These are phyloP conservation scores for Candida sonorensis DNA, from an alignment of 805 yeast species.

Conservation along the genomic window DNA sequence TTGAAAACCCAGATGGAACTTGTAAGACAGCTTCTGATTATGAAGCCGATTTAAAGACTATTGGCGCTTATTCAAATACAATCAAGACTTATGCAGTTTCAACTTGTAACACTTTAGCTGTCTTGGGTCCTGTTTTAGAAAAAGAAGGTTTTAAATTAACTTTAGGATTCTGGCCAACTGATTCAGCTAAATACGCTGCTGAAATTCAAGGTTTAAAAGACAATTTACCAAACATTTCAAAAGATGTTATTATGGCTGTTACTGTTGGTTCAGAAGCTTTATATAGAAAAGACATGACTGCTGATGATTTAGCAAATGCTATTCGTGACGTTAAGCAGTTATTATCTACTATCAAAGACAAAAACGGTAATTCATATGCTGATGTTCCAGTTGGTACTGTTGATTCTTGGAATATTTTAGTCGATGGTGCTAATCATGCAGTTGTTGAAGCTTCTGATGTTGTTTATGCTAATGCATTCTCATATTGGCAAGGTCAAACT, in stretches of 20 bases:
- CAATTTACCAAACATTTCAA: slow-evolving; percentile 69
- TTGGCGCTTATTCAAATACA: slow-evolving; percentile 52
- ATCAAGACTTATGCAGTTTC: slow-evolving; percentile 87
- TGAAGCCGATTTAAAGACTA: slow-evolving; percentile 53
- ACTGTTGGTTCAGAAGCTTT: slow-evolving; percentile 95
- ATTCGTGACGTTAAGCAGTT: slow-evolving; percentile 58
- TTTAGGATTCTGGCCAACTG: slow-evolving; percentile 93
- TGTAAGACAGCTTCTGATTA: slow-evolving; percentile 75
- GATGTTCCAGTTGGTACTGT: slow-evolving; percentile 82
- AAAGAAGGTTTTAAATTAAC: slow-evolving; percentile 67
- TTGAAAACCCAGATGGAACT: slow-evolving; percentile 60
- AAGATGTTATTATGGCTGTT: slow-evolving; percentile 63
- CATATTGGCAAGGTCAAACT: slow-evolving; percentile 98
- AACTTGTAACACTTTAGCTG: slow-evolving; percentile 86
- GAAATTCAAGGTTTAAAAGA: slow-evolving; percentile 67
- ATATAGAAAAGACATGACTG: slow-evolving; percentile 83
- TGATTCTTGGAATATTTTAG: slow-evolving; percentile 92
- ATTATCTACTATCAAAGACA: slow-evolving; percentile 59
- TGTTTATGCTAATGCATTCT: slow-evolving; percentile 90
- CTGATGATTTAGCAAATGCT: slow-evolving; percentile 60
- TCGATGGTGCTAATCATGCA: slow-evolving; percentile 64
- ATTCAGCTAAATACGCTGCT: slow-evolving; percentile 63
- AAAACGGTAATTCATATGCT: slow-evolving; percentile 70
- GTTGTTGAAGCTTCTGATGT: slow-evolving; percentile 80
- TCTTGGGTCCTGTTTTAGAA: slow-evolving; percentile 82